phyloP scores from a whole-genome alignment of 768 basidiomycete genomes.

The Mrakia gelida region DNA sequence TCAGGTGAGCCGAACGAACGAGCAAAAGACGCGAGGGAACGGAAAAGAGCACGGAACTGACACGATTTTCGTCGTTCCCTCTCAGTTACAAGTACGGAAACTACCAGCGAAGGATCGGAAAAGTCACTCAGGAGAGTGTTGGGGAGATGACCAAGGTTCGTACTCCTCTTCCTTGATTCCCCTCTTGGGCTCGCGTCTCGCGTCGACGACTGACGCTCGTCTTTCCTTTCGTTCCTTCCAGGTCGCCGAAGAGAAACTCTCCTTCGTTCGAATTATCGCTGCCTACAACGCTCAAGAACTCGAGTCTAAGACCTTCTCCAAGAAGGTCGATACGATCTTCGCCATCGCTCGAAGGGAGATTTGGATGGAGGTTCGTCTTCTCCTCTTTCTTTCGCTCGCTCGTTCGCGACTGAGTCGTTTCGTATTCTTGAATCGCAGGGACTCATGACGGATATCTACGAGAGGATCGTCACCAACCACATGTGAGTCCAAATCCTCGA shows the following conservation, averaged over 20 bases:
- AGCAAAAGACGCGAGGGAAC: background rate
- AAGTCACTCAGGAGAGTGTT: slow-evolving; percentile 23
- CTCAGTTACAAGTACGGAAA: slow-evolving; percentile 29
- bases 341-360: slow-evolving; percentile 30
- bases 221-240: background rate
- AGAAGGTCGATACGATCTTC: slow-evolving; percentile 32
- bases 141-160: slow-evolving; percentile 33
- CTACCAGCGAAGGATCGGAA: slow-evolving; percentile 21
- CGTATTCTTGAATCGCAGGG: too few species aligned
- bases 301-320: slow-evolving; percentile 22
- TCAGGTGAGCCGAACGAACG: background rate
- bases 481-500: background rate
- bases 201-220: slow-evolving; percentile 1
- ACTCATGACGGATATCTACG: slow-evolving; percentile 15
- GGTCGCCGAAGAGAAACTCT: slow-evolving; percentile 33
- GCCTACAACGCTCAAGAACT: slow-evolving; percentile 31
- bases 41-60: slow-evolving; percentile 4
- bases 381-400: background rate
- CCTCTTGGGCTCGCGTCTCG: too few species aligned
- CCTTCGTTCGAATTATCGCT: slow-evolving; percentile 27
- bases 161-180: background rate
- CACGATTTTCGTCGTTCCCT: too few species aligned
- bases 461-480: slow-evolving; percentile 4
- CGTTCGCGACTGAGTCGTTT: background rate
- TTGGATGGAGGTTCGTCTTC: background rate